These are phyloP conservation scores for Anisodus acutangulus DNA, from an alignment of 257 asterid species.

Conservation along the genomic window DNA sequence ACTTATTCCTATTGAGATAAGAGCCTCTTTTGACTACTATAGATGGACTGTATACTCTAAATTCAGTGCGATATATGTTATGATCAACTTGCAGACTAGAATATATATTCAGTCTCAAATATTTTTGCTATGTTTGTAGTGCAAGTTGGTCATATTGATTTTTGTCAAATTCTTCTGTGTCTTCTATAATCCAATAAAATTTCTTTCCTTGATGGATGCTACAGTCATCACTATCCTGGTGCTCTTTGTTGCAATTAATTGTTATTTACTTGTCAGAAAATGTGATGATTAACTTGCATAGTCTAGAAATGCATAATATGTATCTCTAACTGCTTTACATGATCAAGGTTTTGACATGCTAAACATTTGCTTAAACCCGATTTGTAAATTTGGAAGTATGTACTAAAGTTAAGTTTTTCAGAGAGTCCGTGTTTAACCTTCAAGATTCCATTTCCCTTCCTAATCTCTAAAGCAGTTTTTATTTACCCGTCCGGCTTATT, in stretches of 20 bases:
- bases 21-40: neutral
- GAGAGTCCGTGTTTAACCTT: neutral
- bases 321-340: neutral
- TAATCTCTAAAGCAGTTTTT: neutral
- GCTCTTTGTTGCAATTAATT: neutral
- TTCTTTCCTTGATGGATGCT: slow-evolving; percentile 3
- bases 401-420: neutral
- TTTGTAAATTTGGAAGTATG: neutral
- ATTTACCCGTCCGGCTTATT: neutral
- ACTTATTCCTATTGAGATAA: slow-evolving; percentile 14
- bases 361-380: neutral
- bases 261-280: neutral
- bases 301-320: neutral
- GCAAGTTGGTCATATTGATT: neutral
- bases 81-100: neutral
- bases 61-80: neutral
- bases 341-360: neutral
- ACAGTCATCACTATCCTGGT: neutral
- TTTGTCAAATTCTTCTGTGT: neutral
- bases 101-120: neutral
- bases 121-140: neutral
- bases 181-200: neutral
- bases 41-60: neutral
- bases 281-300: neutral
- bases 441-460: neutral